Base-by-base conservation (phyloP, 2,329 filamentous ascomycete species). In the Orbilia javanica region DNA sequence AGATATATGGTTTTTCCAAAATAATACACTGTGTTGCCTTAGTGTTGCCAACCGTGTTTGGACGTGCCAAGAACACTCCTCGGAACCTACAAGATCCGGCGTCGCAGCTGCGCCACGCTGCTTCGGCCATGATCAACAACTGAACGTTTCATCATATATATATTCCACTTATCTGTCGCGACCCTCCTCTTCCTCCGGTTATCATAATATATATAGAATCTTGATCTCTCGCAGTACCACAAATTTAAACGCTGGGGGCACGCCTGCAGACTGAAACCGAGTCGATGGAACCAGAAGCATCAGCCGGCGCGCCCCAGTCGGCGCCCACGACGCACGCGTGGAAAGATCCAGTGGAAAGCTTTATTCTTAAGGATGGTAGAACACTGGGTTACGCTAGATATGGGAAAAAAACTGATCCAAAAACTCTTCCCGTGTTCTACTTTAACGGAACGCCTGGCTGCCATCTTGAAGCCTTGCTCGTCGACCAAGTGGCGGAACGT, bases 391-490 rank as follows among this genome's bases (percentile, higher is more conserved):
- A 84, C 42, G 83, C 84, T 0, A 83, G 85, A 65, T 85, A 84
- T 55, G 85, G 85, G 4, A 48, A 57, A 5, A 34, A n/a, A 48
- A 10, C 15, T n/a, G 34, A 77, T 3, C 72, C 81, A 22, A 75
- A 81, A 0, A 60, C 53, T 25, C 48, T 72, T 18, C 60, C 79
- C 7, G 79, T 81, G 6, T 80, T 86, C 29, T 86, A 84, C 80
- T 84, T 86, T 50, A 86, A 87, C 78, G 86, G 85, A n/a, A 85
- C 84, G 60, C 86, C 85, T 0, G 83, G 83, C 0, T 85, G 83
- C 4, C 85, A 85, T 5, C 80, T 86, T 5, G 85, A 86, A 72
- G 84, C 82, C 4, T 65, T 70, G 2, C 78, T 79, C n/a, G 57
- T 83, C 29, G 80, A 84, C 42, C 67, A 80, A 8, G 60, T 81